Conservation (phyloP, 1,284 basidiomycete species). For the Hemileia vastatrix region DNA sequence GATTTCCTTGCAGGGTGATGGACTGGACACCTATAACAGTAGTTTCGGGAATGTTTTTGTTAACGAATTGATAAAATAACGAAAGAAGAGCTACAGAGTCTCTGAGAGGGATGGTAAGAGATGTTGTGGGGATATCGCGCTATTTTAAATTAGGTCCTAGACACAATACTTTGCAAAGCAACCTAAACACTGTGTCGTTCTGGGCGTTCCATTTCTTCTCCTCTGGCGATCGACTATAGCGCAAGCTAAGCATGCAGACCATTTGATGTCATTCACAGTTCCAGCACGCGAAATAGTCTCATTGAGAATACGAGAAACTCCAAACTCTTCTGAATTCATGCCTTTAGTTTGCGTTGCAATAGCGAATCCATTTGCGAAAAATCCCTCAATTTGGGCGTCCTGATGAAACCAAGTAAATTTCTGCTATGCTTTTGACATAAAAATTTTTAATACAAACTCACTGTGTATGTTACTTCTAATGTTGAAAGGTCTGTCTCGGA, state of each 20-base stretch:
- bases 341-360: slow-evolving; percentile 18
- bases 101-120: too few species aligned
- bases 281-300: neutral
- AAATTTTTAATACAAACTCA: neutral
- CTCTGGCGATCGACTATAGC: slow-evolving; percentile 10
- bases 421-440: too few species aligned
- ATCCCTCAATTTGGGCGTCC: slow-evolving; percentile 11
- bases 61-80: too few species aligned
- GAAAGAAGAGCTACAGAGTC: too few species aligned
- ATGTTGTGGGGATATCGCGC: too few species aligned
- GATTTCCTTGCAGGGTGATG: too few species aligned
- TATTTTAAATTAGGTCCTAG: neutral
- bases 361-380: slow-evolving; percentile 22
- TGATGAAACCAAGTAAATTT: neutral
- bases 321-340: neutral
- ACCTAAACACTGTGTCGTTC: slow-evolving; percentile 7
- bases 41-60: too few species aligned
- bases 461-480: slow-evolving; percentile 12
- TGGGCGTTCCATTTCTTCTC: neutral
- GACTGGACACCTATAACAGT: too few species aligned
- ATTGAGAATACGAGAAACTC: neutral
- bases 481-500: slow-evolving; percentile 15
- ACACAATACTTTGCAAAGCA: slow-evolving; percentile 18
- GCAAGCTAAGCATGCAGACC: slow-evolving; percentile 5
- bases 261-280: neutral